Base-by-base conservation (phyloP, 306 rosid species). In the Coriaria nepalensis region DNA sequence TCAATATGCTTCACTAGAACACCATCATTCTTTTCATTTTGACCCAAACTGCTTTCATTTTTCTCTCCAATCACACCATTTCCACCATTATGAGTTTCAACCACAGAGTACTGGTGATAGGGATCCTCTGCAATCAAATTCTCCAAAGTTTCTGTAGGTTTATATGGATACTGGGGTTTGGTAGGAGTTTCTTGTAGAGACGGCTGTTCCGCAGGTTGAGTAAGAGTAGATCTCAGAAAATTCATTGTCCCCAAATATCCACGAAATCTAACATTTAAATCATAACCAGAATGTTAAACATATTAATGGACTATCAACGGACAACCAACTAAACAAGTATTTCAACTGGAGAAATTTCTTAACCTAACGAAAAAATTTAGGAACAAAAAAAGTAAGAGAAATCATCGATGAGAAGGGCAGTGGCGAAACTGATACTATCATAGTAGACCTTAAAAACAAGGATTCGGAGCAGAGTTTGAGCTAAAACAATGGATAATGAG, bases 161-260 rank as follows among this genome's bases (percentile, higher is more conserved):
- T 66, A 43, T 85, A 62, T 48, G 71, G 52, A 2, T 64, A 68
- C 50, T 50, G 57, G 5, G 56, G 15, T 10, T 66, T 82, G 10
- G 50, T 55, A 41, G 66, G 77, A 54, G 80, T 57, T 49, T 68
- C 78, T 9, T 65, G 73, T 45, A 39, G 33, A 12, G 79, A 6
- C 4, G 69, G 52, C 47, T 57, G 76, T 6, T 90, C 97, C 47
- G 65, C 49, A 13, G 74, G 49, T 48, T 60, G 67, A 47, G 37
- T 61, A 34, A 70, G 63, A 6, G 78, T 59, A 53, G 95, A 74
- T 47, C 94, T 78, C 56, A 63, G 56, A 13, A 90, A 85, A 79
- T 81, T 90, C 98, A 90, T 90, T 40, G 45, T 62, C 68, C 58
- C 58, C 14, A 52, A 38, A 45, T 35, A 4, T 15, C 74, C 67